A percentile compares a stretch with the other conserved stretches of the same genome.
phyloP scores from a whole-genome alignment of 1,284 basidiomycete genomes.

The Schizophyllum commune region DNA sequence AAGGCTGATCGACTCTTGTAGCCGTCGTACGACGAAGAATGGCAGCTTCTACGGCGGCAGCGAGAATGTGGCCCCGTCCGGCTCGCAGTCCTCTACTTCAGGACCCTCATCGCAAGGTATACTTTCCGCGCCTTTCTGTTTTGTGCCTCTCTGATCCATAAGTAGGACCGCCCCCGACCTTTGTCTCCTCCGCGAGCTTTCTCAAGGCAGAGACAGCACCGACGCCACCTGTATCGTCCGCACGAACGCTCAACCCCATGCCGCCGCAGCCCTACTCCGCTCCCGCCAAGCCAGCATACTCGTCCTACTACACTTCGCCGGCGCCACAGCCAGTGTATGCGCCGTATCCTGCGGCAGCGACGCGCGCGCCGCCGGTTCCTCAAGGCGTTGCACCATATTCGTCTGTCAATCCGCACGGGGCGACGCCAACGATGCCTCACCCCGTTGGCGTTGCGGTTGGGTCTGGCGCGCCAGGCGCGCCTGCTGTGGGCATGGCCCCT shows the following conservation, averaged over 20 bases:
- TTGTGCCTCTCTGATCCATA: neutral
- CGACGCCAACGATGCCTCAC: conserved; percentile 1
- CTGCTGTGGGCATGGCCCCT: neutral
- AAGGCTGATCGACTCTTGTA: conserved; percentile 7
- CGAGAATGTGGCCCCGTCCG: neutral
- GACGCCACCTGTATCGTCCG: neutral
- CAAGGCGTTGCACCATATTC: neutral
- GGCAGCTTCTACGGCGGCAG: neutral
- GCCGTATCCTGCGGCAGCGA: neutral
- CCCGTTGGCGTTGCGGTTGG: neutral
- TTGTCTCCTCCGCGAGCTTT: neutral
- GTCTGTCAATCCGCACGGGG: neutral
- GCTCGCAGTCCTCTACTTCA: neutral
- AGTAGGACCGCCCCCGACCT: neutral
- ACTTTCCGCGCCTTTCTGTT: neutral
- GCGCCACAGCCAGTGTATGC: neutral
- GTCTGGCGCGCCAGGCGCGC: neutral
- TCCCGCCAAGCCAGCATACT: neutral
- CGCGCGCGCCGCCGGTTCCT: neutral
- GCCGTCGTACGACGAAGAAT: conserved; percentile 10
- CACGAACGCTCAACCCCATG: neutral
- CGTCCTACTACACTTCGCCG: neutral
- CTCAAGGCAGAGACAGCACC: neutral
- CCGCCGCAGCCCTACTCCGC: neutral
- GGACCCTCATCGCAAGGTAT: neutral